Evolutionary conservation across 257 asterid genomes (phyloP).

Genomic region (Ophiorrhiza pumila): DNA sequence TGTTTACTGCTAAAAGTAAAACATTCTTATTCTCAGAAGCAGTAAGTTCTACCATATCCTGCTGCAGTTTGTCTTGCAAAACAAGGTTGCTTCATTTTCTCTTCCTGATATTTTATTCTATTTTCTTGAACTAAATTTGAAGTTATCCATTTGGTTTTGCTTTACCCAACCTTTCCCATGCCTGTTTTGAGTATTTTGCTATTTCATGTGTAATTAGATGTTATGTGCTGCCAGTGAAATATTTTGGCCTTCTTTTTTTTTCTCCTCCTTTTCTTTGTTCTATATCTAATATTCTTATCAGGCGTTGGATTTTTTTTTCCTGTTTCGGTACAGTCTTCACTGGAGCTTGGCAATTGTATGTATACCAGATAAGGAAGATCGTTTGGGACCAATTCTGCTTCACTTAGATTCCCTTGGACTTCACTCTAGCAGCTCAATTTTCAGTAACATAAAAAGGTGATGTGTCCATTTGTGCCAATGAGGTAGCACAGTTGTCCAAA

Average conservation of each 20-base stretch:
- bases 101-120: neutral
- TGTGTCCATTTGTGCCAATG: constrained; percentile 7
- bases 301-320: constrained; percentile 7
- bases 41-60: neutral
- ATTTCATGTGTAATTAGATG: neutral
- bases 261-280: constrained; percentile 17
- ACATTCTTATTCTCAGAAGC: neutral
- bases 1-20: neutral
- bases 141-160: neutral
- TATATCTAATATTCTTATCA: constrained; percentile 20
- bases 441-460: constrained; percentile 62
- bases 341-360: constrained; percentile 97
- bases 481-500: neutral
- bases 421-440: constrained; percentile 61
- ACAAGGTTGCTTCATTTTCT: neutral
- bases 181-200: neutral
- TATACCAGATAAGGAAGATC: constrained; percentile 73
- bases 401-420: constrained; percentile 89
- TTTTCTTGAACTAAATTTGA: constrained; percentile 2
- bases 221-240: neutral
- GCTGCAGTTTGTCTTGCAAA: neutral
- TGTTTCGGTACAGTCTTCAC: constrained; percentile 50
- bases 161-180: neutral
- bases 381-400: constrained; percentile 59
- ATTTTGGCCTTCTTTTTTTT: constrained; percentile 7